A percentile compares a stretch with the other conserved stretches of the same genome.
These are phyloP conservation scores for Boletellus sp. DNA, from an alignment of 1,284 basidiomycete species.

Conservation along the genomic window DNA sequence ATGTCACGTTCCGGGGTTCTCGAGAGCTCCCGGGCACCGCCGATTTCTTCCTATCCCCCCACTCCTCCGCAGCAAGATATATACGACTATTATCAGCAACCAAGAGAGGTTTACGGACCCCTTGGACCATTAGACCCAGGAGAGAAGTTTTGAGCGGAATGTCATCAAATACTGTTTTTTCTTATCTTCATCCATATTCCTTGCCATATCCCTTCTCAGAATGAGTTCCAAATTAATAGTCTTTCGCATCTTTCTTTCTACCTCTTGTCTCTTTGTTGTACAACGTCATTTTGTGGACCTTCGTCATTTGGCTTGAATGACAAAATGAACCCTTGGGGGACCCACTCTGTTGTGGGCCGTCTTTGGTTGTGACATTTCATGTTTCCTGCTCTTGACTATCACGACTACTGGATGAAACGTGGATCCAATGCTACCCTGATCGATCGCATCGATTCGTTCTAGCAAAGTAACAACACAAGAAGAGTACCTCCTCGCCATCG, in stretches of 20 bases:
- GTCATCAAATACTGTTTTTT: constrained; percentile 3
- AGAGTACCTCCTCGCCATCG: constrained; percentile 20
- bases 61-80: constrained; percentile 35
- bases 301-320: constrained; percentile 5
- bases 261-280: constrained; percentile 16
- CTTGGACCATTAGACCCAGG: constrained; percentile 73
- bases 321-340: not conserved
- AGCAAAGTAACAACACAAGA: constrained; percentile 29
- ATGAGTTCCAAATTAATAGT: constrained; percentile 3
- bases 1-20: constrained; percentile 50
- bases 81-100: constrained; percentile 43
- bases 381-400: too few relatives aligned
- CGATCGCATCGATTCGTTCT: constrained; percentile 17
- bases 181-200: constrained; percentile 8
- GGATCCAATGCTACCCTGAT: not conserved
- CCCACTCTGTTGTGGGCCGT: not conserved
- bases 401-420: not conserved
- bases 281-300: constrained; percentile 6
- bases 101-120: constrained; percentile 62
- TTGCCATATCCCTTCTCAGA: constrained; percentile 4
- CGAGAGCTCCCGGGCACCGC: constrained; percentile 32
- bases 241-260: not conserved
- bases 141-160: constrained; percentile 30
- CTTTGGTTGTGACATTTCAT: too few relatives aligned
- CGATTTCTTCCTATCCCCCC: constrained; percentile 49